A percentile compares a stretch with the other conserved stretches of the same genome.
Evolutionary conservation across 208 protist species (phyloP).

Genomic region (Porcisia hertigi): DNA sequence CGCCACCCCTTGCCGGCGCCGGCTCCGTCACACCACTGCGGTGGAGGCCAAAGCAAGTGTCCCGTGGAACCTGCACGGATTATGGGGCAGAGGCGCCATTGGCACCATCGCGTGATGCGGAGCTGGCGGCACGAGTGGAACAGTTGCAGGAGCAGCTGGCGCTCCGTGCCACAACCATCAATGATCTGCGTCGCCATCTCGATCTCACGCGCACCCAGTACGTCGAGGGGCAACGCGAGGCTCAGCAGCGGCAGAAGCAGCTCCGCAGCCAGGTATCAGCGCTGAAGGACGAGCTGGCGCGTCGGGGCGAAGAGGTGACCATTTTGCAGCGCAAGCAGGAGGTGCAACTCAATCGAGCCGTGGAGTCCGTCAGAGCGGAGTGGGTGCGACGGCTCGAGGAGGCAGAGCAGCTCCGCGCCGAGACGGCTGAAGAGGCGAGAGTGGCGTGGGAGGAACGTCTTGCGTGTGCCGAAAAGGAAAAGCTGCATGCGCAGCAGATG

Average conservation of each 20-base stretch:
- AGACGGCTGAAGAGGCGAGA: background rate
- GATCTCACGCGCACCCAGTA: conserved; percentile 40
- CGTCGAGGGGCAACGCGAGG: conserved; percentile 26
- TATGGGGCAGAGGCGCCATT: background rate
- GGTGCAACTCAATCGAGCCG: conserved; percentile 32
- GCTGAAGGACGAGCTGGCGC: conserved; percentile 78
- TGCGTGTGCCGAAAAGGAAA: conserved; percentile 8
- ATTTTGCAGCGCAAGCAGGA: conserved; percentile 48
- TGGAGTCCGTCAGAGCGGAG: conserved; percentile 24
- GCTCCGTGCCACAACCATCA: conserved; percentile 49
- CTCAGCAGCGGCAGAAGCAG: conserved; percentile 21
- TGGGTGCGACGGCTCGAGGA: conserved; percentile 17
- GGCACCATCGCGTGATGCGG: conserved; percentile 10
- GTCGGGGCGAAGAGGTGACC: conserved; percentile 51
- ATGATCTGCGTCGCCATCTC: conserved; percentile 56
- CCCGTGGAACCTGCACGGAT: conserved; percentile 42
- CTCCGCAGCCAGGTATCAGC: conserved; percentile 57
- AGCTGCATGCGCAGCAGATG: conserved; percentile 17
- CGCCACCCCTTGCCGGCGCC: background rate
- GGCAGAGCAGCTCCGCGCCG: conserved; percentile 8
- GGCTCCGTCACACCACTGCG: conserved; percentile 5
- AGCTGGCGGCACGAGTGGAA: conserved; percentile 24
- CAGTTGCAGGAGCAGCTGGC: conserved; percentile 49
- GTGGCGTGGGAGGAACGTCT: conserved; percentile 1
- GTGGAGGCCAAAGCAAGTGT: conserved; percentile 49